These are phyloP conservation scores for Beauveria brongniartii DNA, from an alignment of 2,329 filamentous ascomycete genomes.

Conservation along the genomic window DNA sequence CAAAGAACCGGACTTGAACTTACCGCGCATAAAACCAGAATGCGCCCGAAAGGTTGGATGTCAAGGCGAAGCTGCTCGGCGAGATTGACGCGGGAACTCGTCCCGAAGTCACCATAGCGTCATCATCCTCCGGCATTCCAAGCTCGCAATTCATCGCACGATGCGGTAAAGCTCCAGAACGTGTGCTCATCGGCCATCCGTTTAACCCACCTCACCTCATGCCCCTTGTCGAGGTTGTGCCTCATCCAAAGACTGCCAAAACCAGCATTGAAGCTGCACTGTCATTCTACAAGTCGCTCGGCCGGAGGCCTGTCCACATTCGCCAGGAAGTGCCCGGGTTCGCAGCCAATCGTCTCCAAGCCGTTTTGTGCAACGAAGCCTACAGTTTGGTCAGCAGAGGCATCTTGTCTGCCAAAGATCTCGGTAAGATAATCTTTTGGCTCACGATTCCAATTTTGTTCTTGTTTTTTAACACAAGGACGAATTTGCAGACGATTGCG, in stretches of 20 bases:
- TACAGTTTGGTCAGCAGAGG: slow-evolving; percentile 26
- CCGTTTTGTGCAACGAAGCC: slow-evolving; percentile 25
- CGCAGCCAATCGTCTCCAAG: slow-evolving; percentile 37
- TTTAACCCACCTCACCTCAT: slow-evolving; percentile 42
- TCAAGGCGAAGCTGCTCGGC: slow-evolving; percentile 30
- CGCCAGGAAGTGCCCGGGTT: slow-evolving; percentile 33
- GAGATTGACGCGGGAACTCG: slow-evolving; percentile 24
- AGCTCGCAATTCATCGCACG: slow-evolving; percentile 11
- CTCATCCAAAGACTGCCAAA: slow-evolving; percentile 22
- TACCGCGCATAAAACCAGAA: slow-evolving; percentile 17
- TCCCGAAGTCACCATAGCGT: slow-evolving; percentile 29
- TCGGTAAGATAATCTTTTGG: slow-evolving; percentile 12
- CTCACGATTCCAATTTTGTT: not conserved
- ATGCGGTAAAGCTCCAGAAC: slow-evolving; percentile 18
- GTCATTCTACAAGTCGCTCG: slow-evolving; percentile 30
- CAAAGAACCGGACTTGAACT: not conserved
- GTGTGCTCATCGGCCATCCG: slow-evolving; percentile 36
- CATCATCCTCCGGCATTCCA: slow-evolving; percentile 29
- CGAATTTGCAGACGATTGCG: slow-evolving; percentile 7
- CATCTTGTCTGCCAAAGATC: slow-evolving; percentile 21
- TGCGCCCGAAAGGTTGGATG: slow-evolving; percentile 30
- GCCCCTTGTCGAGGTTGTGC: slow-evolving; percentile 38
- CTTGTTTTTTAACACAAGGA: not conserved
- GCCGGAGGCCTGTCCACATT: slow-evolving; percentile 32
- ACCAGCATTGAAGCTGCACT: slow-evolving; percentile 21